phyloP scores from a whole-genome alignment of 1,284 basidiomycete species.

The Pseudozyma flocculosa region DNA sequence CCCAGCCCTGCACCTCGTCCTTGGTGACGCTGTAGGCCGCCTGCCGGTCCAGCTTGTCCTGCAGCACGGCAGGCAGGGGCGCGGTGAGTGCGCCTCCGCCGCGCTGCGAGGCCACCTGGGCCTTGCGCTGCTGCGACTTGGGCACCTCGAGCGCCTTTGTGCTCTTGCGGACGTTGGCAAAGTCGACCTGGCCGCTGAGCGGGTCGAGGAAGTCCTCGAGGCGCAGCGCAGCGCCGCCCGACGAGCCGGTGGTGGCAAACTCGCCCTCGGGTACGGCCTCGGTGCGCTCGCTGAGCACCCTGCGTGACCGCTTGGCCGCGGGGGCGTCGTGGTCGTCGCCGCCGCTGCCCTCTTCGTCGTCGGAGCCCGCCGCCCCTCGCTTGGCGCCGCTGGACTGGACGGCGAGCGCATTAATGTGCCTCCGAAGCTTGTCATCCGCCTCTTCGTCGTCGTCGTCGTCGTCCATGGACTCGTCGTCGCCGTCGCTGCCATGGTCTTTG shows the following conservation, averaged over 20 bases:
- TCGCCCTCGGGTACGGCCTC: conserved; percentile 71
- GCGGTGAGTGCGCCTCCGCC: conserved; percentile 71
- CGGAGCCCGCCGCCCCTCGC: conserved; percentile 3
- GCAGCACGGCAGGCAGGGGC: conserved; percentile 79
- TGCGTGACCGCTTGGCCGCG: conserved; percentile 63
- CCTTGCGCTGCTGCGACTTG: conserved; percentile 53
- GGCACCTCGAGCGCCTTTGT: conserved; percentile 33
- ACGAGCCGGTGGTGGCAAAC: conserved; percentile 54
- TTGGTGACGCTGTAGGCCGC: conserved; percentile 93
- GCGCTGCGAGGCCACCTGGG: conserved; percentile 63
- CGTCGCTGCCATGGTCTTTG: conserved; percentile 9
- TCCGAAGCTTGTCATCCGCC: conserved; percentile 20
- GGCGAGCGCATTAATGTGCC: conserved; percentile 28
- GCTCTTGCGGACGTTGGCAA: conserved; percentile 32
- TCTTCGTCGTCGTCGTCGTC: conserved; percentile 27
- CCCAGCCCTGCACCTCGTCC: conserved; percentile 91
- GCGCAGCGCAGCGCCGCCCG: conserved; percentile 24
- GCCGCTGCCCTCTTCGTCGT: conserved; percentile 16
- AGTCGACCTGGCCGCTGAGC: conserved; percentile 59
- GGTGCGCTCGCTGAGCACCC: conserved; percentile 70
- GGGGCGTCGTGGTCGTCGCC: conserved; percentile 10
- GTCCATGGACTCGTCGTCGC: conserved; percentile 7
- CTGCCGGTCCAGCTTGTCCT: conserved; percentile 86
- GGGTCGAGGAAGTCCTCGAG: conserved; percentile 76
- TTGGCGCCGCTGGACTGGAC: conserved; percentile 16